These are phyloP conservation scores for Sanghuangporus baumii DNA, from an alignment of 1,284 basidiomycete species.

Conservation along the genomic window DNA sequence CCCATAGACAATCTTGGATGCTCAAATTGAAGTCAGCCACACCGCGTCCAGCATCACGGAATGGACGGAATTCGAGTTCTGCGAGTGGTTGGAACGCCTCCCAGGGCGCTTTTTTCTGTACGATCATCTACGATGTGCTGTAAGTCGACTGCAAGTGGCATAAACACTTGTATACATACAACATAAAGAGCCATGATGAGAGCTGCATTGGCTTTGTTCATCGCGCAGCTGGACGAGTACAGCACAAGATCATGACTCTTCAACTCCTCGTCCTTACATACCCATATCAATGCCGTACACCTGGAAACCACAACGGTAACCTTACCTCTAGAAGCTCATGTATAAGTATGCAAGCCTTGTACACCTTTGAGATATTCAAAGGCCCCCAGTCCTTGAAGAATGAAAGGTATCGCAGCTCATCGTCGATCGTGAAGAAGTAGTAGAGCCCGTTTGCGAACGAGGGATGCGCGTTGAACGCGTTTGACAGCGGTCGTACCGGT, in stretches of 20 bases:
- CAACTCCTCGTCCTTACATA: slow-evolving; percentile 62
- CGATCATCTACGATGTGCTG: slow-evolving; percentile 69
- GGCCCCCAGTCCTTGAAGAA: slow-evolving; percentile 97
- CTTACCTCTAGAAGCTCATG: slow-evolving; percentile 82
- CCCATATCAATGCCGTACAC: slow-evolving; percentile 23
- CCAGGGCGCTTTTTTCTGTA: slow-evolving; percentile 88
- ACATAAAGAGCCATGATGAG: slow-evolving; percentile 88
- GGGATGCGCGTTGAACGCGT: slow-evolving; percentile 44
- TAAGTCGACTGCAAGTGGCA: slow-evolving; percentile 17
- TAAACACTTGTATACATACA: slow-evolving; percentile 40
- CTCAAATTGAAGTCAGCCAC: slow-evolving; percentile 89
- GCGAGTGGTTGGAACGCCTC: slow-evolving; percentile 93
- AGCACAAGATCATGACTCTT: slow-evolving; percentile 73
- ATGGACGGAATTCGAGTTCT: slow-evolving; percentile 88
- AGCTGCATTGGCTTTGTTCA: slow-evolving; percentile 90
- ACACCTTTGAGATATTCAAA: slow-evolving; percentile 87
- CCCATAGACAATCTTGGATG: slow-evolving; percentile 94
- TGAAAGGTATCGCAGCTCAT: slow-evolving; percentile 87
- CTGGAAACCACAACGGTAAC: slow-evolving; percentile 11
- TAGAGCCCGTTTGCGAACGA: slow-evolving; percentile 64
- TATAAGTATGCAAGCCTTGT: slow-evolving; percentile 90
- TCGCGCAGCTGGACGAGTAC: slow-evolving; percentile 83
- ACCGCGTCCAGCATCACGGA: slow-evolving; percentile 93
- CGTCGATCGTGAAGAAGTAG: slow-evolving; percentile 87
- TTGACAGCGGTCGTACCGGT: slow-evolving; percentile 53